These are phyloP conservation scores for Paraconiothyrium brasiliense DNA, from an alignment of 2,329 filamentous ascomycete genomes.

Conservation along the genomic window DNA sequence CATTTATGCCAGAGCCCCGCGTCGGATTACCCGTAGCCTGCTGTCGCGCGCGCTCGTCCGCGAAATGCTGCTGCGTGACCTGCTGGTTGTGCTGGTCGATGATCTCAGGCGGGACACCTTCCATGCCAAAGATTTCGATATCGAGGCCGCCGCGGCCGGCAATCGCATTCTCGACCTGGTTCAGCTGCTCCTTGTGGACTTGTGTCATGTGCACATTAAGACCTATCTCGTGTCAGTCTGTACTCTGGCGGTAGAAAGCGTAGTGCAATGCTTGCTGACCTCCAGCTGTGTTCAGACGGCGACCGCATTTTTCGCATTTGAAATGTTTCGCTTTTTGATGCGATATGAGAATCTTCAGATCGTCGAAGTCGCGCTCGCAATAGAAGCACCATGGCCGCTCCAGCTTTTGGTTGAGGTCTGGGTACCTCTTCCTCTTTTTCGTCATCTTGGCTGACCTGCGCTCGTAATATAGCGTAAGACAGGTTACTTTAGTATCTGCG, in stretches of 20 bases:
- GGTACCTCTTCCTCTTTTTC: slow-evolving; percentile 89
- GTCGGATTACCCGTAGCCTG: slow-evolving; percentile 85
- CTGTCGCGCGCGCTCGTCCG: slow-evolving; percentile 82
- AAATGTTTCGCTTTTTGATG: slow-evolving; percentile 99
- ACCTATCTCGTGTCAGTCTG: slow-evolving; percentile 61
- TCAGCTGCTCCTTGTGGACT: slow-evolving; percentile 93
- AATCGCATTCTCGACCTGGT: slow-evolving; percentile 89
- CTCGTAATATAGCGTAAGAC: not conserved
- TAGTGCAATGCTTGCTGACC: slow-evolving; percentile 62
- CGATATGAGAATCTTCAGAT: slow-evolving; percentile 93
- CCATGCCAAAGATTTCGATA: slow-evolving; percentile 98
- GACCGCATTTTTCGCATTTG: slow-evolving; percentile 91
- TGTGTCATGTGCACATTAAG: slow-evolving; percentile 97
- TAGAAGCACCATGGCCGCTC: slow-evolving; percentile 97
- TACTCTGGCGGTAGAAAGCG: not conserved
- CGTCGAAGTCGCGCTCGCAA: slow-evolving; percentile 98
- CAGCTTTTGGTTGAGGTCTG: slow-evolving; percentile 88
- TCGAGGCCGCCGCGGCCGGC: slow-evolving; percentile 85
- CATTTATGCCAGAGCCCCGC: slow-evolving; percentile 55
- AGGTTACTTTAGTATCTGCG: not conserved
- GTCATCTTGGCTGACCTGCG: slow-evolving; percentile 34
- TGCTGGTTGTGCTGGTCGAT: slow-evolving; percentile 84
- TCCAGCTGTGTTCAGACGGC: slow-evolving; percentile 91
- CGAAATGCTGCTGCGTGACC: slow-evolving; percentile 85
- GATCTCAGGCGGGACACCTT: slow-evolving; percentile 90